Base-by-base conservation (phyloP, 257 asterid genomes). In the Cinchona pubescens region DNA sequence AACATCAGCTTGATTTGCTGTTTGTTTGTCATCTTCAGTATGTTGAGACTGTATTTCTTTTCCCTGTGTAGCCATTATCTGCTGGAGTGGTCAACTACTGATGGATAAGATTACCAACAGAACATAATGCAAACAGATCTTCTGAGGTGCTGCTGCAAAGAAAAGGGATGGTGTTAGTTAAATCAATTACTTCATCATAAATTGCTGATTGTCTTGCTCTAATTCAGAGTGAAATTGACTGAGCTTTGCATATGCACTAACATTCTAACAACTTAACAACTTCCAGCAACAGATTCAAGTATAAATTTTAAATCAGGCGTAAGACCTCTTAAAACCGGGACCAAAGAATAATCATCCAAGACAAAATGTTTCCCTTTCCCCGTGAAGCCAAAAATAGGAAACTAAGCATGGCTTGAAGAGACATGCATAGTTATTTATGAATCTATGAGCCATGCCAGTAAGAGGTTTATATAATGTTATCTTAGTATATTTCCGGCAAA, bases 31-130 rank as follows among this genome's bases (percentile, higher is more conserved):
- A 34, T 66, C 84, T 76, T 78, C 66, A 38, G 84, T 32, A 62
- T 71, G 87, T n/a, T 65, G 82, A 73, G 4, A 30, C 15, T 60
- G 84, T 75, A 82, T 90, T 70, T 69, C 82, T n/a, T 83, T 82
- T 45, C 79, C 82, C 75, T 58, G 79, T 42, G 73, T 65, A 37
- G 87, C 76, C 95, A 88, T 91, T 75, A 21, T 74, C 58, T 15
- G 19, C 29, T 18, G 11, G 11, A 16, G 5, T 68, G 45, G 62
- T n/a, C 42, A 69, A 19, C 49, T 69, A 25, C 18, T n/a, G 13
- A 46, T 27, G 5, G n/a, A 14, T 45, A 62, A 32, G 34, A 13
- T 62, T 12, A 14, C 37, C 37, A 32, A 15, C 12, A 59, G 25
- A 48, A 2, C 25, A 62, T 7, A 32, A 32, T 6, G 29, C 16